These are phyloP conservation scores for Saprolegnia parasitica DNA, from an alignment of 352 stramenopile genomes.

Conservation along the genomic window DNA sequence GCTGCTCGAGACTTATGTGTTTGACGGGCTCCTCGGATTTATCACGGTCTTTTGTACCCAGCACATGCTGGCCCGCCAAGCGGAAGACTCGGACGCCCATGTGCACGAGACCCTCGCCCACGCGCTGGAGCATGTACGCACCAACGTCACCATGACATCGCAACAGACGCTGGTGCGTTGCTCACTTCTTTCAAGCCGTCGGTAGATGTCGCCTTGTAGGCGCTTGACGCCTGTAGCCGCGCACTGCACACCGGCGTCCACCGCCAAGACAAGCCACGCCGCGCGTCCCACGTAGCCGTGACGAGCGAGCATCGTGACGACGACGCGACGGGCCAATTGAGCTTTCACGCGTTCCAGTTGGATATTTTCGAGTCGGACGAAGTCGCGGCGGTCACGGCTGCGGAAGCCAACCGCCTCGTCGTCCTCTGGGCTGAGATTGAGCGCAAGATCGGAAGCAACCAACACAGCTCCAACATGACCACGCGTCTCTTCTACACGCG, in stretches of 20 bases:
- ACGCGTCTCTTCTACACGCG: conserved; percentile 19
- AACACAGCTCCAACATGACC: conserved; percentile 13
- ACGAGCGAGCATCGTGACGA: not conserved
- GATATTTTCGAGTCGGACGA: conserved; percentile 1
- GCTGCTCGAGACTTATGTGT: conserved; percentile 7
- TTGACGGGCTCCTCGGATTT: conserved; percentile 1
- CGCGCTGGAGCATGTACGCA: not conserved
- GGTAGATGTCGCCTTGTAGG: not conserved
- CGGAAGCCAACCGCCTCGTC: conserved; percentile 4
- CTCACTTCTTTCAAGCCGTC: not conserved
- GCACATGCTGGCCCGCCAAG: not conserved
- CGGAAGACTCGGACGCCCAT: not conserved
- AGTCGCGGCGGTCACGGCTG: not conserved
- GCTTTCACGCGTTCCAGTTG: conserved; percentile 11
- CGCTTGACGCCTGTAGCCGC: not conserved
- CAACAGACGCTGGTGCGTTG: not conserved
- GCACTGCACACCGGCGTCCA: not conserved
- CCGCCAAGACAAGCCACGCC: not conserved
- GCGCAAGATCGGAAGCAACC: not conserved
- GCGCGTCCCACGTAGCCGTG: not conserved
- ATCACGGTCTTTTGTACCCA: conserved; percentile 3
- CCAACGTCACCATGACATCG: not conserved
- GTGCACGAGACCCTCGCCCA: not conserved
- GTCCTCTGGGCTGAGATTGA: conserved; percentile 2
- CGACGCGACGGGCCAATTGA: not conserved